A percentile compares a stretch with the other conserved stretches of the same genome.
Conservation (phyloP, 371 early-diverging fungal genomes). For the Lichtheimia corymbifera region DNA sequence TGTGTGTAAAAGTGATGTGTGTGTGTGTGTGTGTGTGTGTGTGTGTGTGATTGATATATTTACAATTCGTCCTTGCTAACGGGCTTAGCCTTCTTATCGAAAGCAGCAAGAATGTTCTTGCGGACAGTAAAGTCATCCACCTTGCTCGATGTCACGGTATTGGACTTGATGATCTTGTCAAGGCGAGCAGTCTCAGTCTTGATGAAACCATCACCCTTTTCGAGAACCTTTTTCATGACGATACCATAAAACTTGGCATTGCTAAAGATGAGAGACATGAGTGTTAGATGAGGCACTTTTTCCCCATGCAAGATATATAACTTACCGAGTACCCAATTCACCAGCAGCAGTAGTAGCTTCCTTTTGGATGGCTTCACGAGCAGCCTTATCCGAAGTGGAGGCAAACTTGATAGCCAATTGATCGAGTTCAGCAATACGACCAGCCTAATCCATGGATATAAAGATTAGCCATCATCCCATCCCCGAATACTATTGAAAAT, state of each 20-base stretch:
- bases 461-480: not conserved
- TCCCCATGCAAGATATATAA: not conserved
- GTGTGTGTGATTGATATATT: slow-evolving; percentile 1
- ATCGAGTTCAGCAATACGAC: slow-evolving; percentile 73
- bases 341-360: slow-evolving; percentile 39
- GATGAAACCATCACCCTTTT: slow-evolving; percentile 58
- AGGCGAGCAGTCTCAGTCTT: slow-evolving; percentile 71
- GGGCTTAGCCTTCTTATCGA: slow-evolving; percentile 43
- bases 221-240: slow-evolving; percentile 71
- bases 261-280: not conserved
- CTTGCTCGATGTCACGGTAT: slow-evolving; percentile 61
- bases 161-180: slow-evolving; percentile 63
- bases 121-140: slow-evolving; percentile 77
- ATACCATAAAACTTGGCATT: slow-evolving; percentile 74
- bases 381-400: slow-evolving; percentile 36
- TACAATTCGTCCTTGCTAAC: slow-evolving; percentile 32
- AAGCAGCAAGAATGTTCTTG: slow-evolving; percentile 71
- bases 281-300: not conserved
- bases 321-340: slow-evolving; percentile 26
- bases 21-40: not conserved
- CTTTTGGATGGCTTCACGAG: slow-evolving; percentile 35
- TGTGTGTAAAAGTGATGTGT: not conserved
- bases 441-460: slow-evolving; percentile 51
- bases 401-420: slow-evolving; percentile 65
- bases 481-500: not conserved